phyloP scores from a whole-genome alignment of 176 grass and related monocot species.

The Saccharum spontaneum region DNA sequence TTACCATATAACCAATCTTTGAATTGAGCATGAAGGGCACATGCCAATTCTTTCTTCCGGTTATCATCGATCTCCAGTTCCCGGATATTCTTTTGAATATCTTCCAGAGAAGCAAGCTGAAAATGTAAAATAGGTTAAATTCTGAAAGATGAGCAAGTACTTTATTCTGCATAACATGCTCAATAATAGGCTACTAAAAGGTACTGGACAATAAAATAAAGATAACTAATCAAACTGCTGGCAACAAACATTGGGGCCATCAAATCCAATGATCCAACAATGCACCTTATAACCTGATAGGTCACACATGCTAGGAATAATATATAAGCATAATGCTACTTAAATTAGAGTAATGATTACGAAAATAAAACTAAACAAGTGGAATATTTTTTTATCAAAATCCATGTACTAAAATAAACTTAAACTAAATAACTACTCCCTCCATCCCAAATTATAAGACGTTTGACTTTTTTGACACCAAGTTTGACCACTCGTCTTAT shows the following conservation, averaged over 20 bases:
- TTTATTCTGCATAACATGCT: not conserved
- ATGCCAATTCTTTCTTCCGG: conserved; percentile 75
- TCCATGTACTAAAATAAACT: not conserved
- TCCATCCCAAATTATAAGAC: too few relatives aligned
- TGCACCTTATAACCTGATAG: conserved; percentile 3
- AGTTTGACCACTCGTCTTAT: too few relatives aligned
- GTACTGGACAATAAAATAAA: conserved; percentile 30
- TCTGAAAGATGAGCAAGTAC: conserved; percentile 17
- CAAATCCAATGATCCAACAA: conserved; percentile 9
- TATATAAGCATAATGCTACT: not conserved
- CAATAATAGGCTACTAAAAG: conserved; percentile 12
- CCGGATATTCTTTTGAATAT: conserved; percentile 71
- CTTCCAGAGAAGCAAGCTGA: conserved; percentile 71
- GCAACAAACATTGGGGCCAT: conserved; percentile 21
- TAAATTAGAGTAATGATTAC: not conserved
- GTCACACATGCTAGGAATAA: not conserved
- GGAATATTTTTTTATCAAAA: not conserved
- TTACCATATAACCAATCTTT: conserved; percentile 96
- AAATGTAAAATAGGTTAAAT: conserved; percentile 1
- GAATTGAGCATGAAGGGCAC: conserved; percentile 88
- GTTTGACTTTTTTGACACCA: too few relatives aligned
- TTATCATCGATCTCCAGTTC: conserved; percentile 85
- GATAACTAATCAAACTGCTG: conserved; percentile 32
- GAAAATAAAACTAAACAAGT: not conserved
- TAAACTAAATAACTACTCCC: not conserved